Evolutionary conservation across 1,284 basidiomycete species (phyloP).

Genomic region (Trametes pubescens): DNA sequence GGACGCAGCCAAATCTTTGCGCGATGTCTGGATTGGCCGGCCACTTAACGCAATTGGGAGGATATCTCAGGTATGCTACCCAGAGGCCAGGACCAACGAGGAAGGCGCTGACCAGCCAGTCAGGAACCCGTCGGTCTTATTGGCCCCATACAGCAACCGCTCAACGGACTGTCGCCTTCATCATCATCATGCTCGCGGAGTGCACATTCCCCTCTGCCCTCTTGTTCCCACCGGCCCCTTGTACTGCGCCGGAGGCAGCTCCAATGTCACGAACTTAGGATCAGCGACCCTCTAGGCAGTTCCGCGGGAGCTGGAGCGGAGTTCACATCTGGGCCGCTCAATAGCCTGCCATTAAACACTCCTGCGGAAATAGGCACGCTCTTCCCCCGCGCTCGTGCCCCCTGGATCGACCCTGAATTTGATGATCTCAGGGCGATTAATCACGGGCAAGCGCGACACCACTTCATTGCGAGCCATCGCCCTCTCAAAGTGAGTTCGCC

Average conservation of each 20-base stretch:
- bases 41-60: neutral
- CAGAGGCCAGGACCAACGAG: too few relatives aligned
- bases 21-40: neutral
- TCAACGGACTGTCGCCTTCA: neutral
- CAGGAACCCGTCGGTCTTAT: neutral
- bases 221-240: neutral
- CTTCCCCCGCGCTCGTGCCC: slow-evolving; percentile 5
- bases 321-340: neutral
- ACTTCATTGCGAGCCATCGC: too few relatives aligned
- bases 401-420: slow-evolving; percentile 30
- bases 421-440: slow-evolving; percentile 22
- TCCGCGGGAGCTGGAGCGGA: neutral
- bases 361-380: slow-evolving; percentile 10
- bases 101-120: neutral
- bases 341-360: neutral
- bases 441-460: slow-evolving; percentile 10
- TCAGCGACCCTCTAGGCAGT: neutral
- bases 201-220: neutral
- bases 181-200: slow-evolving; percentile 11
- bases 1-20: neutral
- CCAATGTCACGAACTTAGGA: neutral
- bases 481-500: neutral
- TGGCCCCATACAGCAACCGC: neutral
- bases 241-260: neutral
- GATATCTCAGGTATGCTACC: neutral